These are phyloP conservation scores for Sambucus nigra DNA, from an alignment of 129 eudicot genomes.

Conservation along the genomic window DNA sequence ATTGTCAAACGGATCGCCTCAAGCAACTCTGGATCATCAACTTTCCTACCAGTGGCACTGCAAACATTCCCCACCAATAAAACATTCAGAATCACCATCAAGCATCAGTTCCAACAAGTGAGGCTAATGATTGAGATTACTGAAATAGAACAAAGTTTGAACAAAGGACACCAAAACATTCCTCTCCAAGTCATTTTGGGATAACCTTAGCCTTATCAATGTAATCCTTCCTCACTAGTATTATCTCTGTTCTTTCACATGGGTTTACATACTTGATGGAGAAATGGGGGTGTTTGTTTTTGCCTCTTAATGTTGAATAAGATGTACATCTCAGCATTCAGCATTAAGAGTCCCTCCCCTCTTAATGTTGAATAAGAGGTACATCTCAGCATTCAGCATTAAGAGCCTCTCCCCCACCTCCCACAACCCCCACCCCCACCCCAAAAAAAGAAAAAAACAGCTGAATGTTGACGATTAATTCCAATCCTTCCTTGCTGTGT, in stretches of 20 bases:
- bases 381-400: no score
- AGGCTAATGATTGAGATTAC: not conserved
- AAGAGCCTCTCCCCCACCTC: no score
- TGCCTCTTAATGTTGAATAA: no score
- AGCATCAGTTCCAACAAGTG: not conserved
- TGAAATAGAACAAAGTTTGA: not conserved
- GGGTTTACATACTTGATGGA: no score
- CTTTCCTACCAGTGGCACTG: constrained; percentile 81
- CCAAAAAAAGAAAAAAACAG: not conserved
- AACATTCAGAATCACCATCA: constrained; percentile 6
- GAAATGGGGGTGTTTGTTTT: no score
- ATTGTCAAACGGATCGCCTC: constrained; percentile 94
- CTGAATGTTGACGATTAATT: no score
- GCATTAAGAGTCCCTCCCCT: no score
- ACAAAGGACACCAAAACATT: not conserved
- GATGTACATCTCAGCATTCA: no score
- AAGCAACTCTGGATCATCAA: constrained; percentile 84
- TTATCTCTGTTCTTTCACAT: no score
- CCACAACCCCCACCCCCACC: not conserved
- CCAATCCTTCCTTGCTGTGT: no score
- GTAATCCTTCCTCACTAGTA: no score
- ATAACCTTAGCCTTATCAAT: not conserved
- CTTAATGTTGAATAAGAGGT: no score
- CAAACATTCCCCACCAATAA: constrained; percentile 9
- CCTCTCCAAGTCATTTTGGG: not conserved